phyloP scores from a whole-genome alignment of 2,329 filamentous ascomycete species.

The Sarocladium brachiariae region DNA sequence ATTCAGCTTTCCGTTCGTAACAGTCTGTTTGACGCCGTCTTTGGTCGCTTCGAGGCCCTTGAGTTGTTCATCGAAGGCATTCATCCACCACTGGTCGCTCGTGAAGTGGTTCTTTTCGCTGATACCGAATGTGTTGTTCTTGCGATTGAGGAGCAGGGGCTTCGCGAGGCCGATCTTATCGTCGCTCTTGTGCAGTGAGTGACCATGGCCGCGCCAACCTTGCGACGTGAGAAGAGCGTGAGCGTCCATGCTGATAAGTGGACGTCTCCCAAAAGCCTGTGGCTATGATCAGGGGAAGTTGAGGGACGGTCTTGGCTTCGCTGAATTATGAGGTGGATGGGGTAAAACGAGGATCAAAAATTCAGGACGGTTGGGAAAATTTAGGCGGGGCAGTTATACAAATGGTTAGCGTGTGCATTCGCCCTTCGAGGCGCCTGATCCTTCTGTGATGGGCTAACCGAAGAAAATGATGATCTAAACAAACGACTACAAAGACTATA shows the following conservation, averaged over 20 bases:
- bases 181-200: conserved; percentile 72
- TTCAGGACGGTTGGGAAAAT: not conserved
- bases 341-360: not conserved
- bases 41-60: conserved; percentile 61
- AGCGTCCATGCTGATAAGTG: conserved; percentile 65
- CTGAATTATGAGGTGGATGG: not conserved
- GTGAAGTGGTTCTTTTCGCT: conserved; percentile 65
- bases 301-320: too few species aligned
- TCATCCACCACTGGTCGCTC: conserved; percentile 93
- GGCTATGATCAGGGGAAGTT: not conserved
- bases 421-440: too few species aligned
- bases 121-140: conserved; percentile 73
- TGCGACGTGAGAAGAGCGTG: conserved; percentile 75
- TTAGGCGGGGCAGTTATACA: not conserved
- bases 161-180: conserved; percentile 71
- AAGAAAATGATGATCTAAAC: too few species aligned
- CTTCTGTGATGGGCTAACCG: too few species aligned
- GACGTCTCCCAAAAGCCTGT: not conserved
- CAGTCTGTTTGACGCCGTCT: conserved; percentile 46
- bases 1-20: conserved; percentile 47
- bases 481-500: too few species aligned
- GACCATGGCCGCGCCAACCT: conserved; percentile 84
- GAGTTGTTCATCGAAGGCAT: conserved; percentile 85
- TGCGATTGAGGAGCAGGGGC: conserved; percentile 76
- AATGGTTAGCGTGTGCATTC: not conserved